Conservation (phyloP, 2,329 filamentous ascomycete species). For the Fusarium decemcellulare region DNA sequence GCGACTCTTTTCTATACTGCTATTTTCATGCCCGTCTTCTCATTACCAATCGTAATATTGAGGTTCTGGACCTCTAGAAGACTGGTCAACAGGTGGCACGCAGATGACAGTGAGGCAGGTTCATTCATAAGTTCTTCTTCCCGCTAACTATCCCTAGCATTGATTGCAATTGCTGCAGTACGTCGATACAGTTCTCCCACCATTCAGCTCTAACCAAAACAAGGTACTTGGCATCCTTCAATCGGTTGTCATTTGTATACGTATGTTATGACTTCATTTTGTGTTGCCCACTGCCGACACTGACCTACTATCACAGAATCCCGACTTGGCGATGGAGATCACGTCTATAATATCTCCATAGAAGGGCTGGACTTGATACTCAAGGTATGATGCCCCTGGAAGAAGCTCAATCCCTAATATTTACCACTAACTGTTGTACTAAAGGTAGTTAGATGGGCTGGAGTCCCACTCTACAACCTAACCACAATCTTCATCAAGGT, state of each 20-base stretch:
- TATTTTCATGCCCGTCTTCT: constrained; percentile 8
- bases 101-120: constrained; percentile 21
- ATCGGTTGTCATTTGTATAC: background rate
- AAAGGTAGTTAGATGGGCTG: constrained; percentile 11
- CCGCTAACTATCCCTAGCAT: background rate
- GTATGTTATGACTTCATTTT: background rate
- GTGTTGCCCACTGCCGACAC: too few relatives aligned
- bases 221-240: background rate
- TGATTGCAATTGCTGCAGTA: constrained; percentile 9
- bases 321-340: constrained; percentile 17
- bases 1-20: background rate
- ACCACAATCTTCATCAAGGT: constrained; percentile 37
- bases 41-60: constrained; percentile 19
- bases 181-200: background rate
- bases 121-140: background rate
- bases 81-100: constrained; percentile 23
- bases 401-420: background rate
- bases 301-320: background rate
- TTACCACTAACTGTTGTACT: too few relatives aligned
- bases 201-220: background rate
- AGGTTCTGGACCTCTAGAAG: constrained; percentile 22
- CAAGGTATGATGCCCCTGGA: background rate
- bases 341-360: background rate
- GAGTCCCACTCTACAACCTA: constrained; percentile 27
- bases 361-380: background rate